Percentiles rank a stretch among this genome's conserved stretches.
phyloP scores from a whole-genome alignment of 2,329 filamentous ascomycete species.

The Taxawa tesnikishii region DNA sequence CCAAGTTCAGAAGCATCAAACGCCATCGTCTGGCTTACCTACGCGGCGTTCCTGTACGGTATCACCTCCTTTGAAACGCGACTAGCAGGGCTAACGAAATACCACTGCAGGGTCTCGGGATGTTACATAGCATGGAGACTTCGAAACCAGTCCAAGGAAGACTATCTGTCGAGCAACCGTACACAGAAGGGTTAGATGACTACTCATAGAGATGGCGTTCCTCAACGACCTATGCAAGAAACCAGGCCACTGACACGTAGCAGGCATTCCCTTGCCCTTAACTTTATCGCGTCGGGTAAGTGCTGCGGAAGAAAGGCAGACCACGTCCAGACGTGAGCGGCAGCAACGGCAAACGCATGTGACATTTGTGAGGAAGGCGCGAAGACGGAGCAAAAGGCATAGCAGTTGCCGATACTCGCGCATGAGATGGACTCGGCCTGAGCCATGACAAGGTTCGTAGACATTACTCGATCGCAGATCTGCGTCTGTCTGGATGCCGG shows the following conservation, averaged over 20 bases:
- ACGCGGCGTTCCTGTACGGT: background rate
- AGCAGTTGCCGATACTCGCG: too few species aligned
- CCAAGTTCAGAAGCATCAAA: background rate
- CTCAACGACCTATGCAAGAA: background rate
- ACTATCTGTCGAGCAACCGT: conserved; percentile 65
- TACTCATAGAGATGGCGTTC: too few species aligned
- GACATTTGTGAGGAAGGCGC: too few species aligned
- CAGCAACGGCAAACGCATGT: too few species aligned
- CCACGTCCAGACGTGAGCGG: background rate
- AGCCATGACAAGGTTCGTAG: background rate
- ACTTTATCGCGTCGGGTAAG: conserved; percentile 90
- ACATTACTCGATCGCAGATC: background rate
- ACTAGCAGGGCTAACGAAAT: background rate
- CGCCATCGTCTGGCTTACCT: background rate
- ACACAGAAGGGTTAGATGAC: conserved; percentile 67
- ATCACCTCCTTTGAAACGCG: background rate
- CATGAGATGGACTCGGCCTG: too few species aligned
- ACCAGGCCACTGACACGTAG: conserved; percentile 14
- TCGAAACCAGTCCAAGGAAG: conserved; percentile 51
- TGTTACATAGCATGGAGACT: conserved; percentile 43
- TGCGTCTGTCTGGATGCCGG: too few species aligned
- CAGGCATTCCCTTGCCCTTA: conserved; percentile 72
- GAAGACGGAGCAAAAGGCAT: too few species aligned
- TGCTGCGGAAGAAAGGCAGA: conserved; percentile 26
- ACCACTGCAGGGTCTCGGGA: conserved; percentile 46